Conservation (phyloP, 768 basidiomycete species). For the Pleurotus tuoliensis region DNA sequence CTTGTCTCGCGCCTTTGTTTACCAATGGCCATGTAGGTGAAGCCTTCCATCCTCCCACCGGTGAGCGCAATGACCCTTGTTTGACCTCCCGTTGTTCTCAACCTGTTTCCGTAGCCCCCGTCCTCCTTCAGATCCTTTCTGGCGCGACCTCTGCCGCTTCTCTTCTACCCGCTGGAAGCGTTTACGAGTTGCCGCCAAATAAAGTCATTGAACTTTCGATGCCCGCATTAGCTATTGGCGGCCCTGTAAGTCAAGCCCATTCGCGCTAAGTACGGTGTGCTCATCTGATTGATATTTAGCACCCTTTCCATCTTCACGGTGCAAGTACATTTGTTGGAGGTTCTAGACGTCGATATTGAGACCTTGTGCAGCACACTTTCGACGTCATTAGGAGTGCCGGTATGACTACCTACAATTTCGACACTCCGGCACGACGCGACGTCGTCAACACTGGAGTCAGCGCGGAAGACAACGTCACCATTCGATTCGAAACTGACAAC, state of each 20-base stretch:
- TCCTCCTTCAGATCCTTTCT: constrained; percentile 34
- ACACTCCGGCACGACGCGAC: constrained; percentile 33
- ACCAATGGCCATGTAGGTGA: constrained; percentile 9
- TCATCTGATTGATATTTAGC: not conserved
- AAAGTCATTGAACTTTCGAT: constrained; percentile 36
- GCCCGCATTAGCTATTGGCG: constrained; percentile 20
- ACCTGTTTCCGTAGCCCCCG: constrained; percentile 22
- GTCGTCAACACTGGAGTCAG: constrained; percentile 28
- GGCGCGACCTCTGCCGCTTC: constrained; percentile 23
- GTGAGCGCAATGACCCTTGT: constrained; percentile 23
- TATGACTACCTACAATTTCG: constrained; percentile 32
- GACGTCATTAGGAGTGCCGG: constrained; percentile 39
- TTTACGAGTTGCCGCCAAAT: constrained; percentile 31
- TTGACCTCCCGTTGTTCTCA: constrained; percentile 26
- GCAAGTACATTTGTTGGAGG: constrained; percentile 14
- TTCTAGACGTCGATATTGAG: not conserved
- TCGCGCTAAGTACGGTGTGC: not conserved
- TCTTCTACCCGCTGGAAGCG: constrained; percentile 24
- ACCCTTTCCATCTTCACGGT: constrained; percentile 6
- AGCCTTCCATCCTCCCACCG: constrained; percentile 22
- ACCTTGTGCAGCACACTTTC: constrained; percentile 27
- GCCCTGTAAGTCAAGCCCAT: constrained; percentile 14
- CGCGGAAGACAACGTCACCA: constrained; percentile 33
- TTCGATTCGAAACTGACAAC: constrained; percentile 49
- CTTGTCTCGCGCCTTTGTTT: constrained; percentile 9